These are phyloP conservation scores for Ceriops tagal DNA, from an alignment of 345 rosid species.

Conservation along the genomic window DNA sequence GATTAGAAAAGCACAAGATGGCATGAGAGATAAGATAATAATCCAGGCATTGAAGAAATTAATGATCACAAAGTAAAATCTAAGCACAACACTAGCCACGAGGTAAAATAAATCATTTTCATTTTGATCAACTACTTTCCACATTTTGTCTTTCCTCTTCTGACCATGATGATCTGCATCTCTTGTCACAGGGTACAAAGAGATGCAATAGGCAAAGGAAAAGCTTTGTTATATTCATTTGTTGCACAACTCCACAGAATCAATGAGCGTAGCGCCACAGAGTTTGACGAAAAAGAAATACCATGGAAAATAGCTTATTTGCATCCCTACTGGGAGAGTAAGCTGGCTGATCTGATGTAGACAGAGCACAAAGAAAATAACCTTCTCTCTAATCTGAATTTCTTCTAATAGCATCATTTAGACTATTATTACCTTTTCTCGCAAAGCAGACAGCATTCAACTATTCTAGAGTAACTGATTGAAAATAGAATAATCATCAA, in stretches of 20 bases:
- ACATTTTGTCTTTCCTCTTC: not conserved
- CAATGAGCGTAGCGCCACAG: not conserved
- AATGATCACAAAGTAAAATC: not conserved
- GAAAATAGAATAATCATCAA: no score
- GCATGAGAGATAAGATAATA: not conserved
- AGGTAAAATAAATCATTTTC: not conserved
- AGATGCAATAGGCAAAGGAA: not conserved
- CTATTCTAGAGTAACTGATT: no score
- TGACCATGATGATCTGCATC: not conserved
- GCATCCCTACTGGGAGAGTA: not conserved
- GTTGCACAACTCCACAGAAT: not conserved
- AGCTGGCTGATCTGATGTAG: not conserved
- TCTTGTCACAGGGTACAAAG: not conserved
- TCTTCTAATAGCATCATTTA: no score
- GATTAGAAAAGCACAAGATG: not conserved
- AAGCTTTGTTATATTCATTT: not conserved
- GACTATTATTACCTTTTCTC: no score
- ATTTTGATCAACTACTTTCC: not conserved
- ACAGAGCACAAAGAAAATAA: no score
- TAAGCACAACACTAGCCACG: not conserved
- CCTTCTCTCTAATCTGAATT: no score
- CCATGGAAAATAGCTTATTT: no score
- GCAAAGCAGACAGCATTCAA: no score
- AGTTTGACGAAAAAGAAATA: not conserved
- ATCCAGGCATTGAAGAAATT: slow-evolving; percentile 1